Conservation (phyloP, 371 early-diverging fungal genomes). For the Syncephalis fuscata region DNA sequence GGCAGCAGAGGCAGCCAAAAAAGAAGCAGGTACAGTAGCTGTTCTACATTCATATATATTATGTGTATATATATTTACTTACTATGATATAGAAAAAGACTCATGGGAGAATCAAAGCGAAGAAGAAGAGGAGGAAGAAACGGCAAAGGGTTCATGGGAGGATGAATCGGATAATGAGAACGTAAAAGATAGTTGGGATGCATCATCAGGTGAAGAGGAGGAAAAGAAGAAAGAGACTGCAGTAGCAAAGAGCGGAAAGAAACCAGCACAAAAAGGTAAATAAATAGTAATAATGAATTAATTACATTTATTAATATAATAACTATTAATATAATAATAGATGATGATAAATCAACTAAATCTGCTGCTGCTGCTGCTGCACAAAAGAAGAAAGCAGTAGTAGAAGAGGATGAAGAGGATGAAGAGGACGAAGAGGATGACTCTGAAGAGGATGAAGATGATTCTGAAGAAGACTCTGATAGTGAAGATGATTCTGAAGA, state of each 20-base stretch:
- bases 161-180: slow-evolving; percentile 17
- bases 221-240: slow-evolving; percentile 6
- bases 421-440: slow-evolving; percentile 29
- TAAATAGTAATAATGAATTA: no score
- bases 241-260: no score
- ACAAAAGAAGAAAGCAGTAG: slow-evolving; percentile 13
- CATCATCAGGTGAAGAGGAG: neutral
- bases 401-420: slow-evolving; percentile 20
- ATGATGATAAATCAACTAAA: no score
- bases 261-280: no score
- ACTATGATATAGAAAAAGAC: slow-evolving; percentile 3
- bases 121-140: slow-evolving; percentile 17
- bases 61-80: no score
- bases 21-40: no score
- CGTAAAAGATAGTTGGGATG: neutral
- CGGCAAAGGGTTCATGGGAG: slow-evolving; percentile 17
- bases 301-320: no score
- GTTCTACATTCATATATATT: no score
- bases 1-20: slow-evolving; percentile 12
- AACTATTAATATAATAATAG: no score
- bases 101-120: slow-evolving; percentile 23
- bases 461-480: slow-evolving; percentile 23
- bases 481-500: slow-evolving; percentile 37
- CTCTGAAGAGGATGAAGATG: slow-evolving; percentile 16
- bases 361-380: slow-evolving; percentile 1